Percentiles rank a stretch among this genome's conserved stretches.
These are phyloP conservation scores for Saraca asoca DNA, from an alignment of 331 rosid species.

Conservation along the genomic window DNA sequence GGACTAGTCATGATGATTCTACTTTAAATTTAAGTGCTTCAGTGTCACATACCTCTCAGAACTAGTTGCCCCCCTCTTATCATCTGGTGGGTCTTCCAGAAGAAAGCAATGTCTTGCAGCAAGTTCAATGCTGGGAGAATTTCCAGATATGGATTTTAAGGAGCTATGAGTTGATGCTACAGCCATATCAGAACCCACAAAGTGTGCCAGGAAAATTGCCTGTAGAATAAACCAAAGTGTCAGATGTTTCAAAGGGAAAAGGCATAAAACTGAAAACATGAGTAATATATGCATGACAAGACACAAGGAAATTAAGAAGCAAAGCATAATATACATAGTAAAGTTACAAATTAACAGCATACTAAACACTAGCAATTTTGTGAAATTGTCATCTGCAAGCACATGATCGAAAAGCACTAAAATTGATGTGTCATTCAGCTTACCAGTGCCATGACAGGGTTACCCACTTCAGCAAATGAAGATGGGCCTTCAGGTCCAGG, in stretches of 20 bases:
- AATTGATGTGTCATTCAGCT: slow-evolving; percentile 42
- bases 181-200: slow-evolving; percentile 71
- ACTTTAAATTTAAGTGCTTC: slow-evolving; percentile 9
- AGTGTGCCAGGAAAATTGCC: slow-evolving; percentile 68
- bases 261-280: neutral
- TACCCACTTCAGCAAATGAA: slow-evolving; percentile 91
- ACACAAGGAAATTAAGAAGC: neutral
- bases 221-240: slow-evolving; percentile 40
- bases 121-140: slow-evolving; percentile 60
- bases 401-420: slow-evolving; percentile 3
- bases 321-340: neutral
- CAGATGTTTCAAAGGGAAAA: slow-evolving; percentile 23
- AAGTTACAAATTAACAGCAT: slow-evolving; percentile 3
- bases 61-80: slow-evolving; percentile 45
- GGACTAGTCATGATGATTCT: slow-evolving; percentile 21
- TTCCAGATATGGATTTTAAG: slow-evolving; percentile 58
- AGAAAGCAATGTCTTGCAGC: slow-evolving; percentile 71
- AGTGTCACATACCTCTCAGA: slow-evolving; percentile 51
- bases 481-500: slow-evolving; percentile 62
- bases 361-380: slow-evolving; percentile 7
- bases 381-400: slow-evolving; percentile 11
- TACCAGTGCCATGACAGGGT: slow-evolving; percentile 98
- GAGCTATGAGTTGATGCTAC: slow-evolving; percentile 69
- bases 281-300: neutral
- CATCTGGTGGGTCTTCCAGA: slow-evolving; percentile 71